Conservation (phyloP, 2,329 filamentous ascomycete species). For the Penicillium sp. region DNA sequence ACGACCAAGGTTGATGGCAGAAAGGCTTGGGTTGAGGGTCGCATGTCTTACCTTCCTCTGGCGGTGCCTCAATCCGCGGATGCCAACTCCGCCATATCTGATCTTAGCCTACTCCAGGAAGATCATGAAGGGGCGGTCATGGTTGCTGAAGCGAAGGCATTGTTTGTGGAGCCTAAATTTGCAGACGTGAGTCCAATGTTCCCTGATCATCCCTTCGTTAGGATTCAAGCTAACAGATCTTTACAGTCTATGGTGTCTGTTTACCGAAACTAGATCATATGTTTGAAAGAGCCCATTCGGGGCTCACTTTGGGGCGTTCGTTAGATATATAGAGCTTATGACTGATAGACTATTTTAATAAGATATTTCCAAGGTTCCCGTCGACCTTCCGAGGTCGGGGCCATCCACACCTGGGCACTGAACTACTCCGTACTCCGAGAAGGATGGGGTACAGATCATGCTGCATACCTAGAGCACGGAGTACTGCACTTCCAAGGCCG, state of each 20-base stretch:
- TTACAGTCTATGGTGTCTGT: conserved; percentile 36
- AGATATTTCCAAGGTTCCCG: not conserved
- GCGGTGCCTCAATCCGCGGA: conserved; percentile 11
- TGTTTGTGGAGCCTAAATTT: conserved; percentile 43
- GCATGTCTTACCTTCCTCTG: conserved; percentile 28
- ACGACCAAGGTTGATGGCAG: conserved; percentile 37
- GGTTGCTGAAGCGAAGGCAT: conserved; percentile 39
- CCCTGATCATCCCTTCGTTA: not conserved
- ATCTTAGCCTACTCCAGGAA: conserved; percentile 16
- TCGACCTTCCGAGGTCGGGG: too few relatives aligned
- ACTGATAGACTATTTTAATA: conserved; percentile 3
- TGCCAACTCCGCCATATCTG: conserved; percentile 2
- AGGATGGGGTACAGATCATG: too few relatives aligned
- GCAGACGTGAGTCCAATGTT: conserved; percentile 30
- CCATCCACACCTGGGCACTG: too few relatives aligned
- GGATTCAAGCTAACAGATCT: conserved; percentile 1
- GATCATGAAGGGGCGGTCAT: conserved; percentile 27
- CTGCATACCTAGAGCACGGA: not conserved
- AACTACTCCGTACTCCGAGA: too few relatives aligned
- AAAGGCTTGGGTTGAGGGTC: conserved; percentile 42
- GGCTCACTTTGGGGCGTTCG: not conserved
- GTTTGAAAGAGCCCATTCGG: not conserved
- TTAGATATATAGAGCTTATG: conserved; percentile 5
- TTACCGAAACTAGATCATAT: conserved; percentile 21
- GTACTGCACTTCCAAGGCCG: not conserved